Base-by-base conservation (phyloP, 2,329 filamentous ascomycete genomes). In the Dactylellina leptospora region DNA sequence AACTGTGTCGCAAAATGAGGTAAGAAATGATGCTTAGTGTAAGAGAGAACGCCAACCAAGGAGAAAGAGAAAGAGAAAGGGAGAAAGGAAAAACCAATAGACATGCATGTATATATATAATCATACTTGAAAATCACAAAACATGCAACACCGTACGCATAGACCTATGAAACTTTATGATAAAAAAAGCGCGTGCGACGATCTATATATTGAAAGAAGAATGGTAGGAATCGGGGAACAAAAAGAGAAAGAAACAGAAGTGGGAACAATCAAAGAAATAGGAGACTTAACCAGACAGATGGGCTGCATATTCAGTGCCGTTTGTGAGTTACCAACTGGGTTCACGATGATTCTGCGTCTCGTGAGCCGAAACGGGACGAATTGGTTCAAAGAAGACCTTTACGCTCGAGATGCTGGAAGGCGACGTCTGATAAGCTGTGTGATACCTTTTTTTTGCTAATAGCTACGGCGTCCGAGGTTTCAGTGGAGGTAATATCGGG, bases 401-500 rank as follows among this genome's bases (percentile, higher is more conserved):
- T 71, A n/a, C 66, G 42, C 45, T 71, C 66, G 8, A 71, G 18
- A 47, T 71, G 66, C 20, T 62, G 66, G 51, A 71, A 71, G 2
- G 66, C 33, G 16, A 71, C 58, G 27, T 71, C 66, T 16, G 66
- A 56, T 23, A 71, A 20, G 8, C 51, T 44, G 9, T 63, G 56
- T 16, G 66, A 20, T 18, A 70, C 16, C 48, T 62, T 71, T 11
- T 71, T 71, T 22, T 71, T 71, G 33, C 66, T 48, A 13, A 71
- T 42, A 9, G 56, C 22, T 4, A 71, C 66, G 9, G 66, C 30
- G 9, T 71, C 66, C 18, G 66, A 62, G 3, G 58, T 33, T n/a
- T 71, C 66, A 8, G 66, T 62, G 13, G 64, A 70, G 28, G 66
- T 30, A 23, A 33, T 38, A 2, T 58, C 59, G 1, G 68, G 38